Conservation (phyloP, 2,329 filamentous ascomycete genomes). For the Colletotrichum endophyticum region DNA sequence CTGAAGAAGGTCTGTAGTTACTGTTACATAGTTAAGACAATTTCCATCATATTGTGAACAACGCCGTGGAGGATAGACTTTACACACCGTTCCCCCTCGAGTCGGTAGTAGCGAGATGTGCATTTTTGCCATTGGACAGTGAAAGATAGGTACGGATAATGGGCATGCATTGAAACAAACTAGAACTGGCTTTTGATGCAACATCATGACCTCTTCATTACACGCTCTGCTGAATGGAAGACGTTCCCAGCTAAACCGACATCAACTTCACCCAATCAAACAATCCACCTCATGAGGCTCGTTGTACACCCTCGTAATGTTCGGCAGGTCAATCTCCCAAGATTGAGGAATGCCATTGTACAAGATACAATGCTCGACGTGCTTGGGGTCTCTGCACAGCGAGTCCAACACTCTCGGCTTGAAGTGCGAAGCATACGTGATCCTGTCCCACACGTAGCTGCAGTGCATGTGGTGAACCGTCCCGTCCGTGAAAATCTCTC, state of each 20-base stretch:
- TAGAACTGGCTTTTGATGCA: background rate
- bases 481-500: slow-evolving; percentile 10
- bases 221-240: background rate
- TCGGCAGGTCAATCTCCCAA: slow-evolving; percentile 12
- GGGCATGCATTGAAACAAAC: background rate
- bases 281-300: slow-evolving; percentile 10
- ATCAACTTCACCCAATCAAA: background rate
- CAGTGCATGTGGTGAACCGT: slow-evolving; percentile 13
- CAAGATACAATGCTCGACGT: slow-evolving; percentile 9
- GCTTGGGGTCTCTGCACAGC: slow-evolving; percentile 6
- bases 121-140: background rate
- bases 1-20: background rate
- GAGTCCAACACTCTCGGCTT: slow-evolving; percentile 1
- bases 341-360: slow-evolving; percentile 12
- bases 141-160: background rate
- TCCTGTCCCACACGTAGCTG: slow-evolving; percentile 14
- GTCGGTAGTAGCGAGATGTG: background rate
- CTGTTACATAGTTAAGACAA: background rate
- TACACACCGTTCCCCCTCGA: background rate
- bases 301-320: slow-evolving; percentile 9
- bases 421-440: slow-evolving; percentile 13
- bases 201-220: background rate
- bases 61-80: background rate
- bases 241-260: background rate
- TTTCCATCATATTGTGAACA: background rate